phyloP scores from a whole-genome alignment of 179 eudicot genomes.

The Heliamphora pulchella region DNA sequence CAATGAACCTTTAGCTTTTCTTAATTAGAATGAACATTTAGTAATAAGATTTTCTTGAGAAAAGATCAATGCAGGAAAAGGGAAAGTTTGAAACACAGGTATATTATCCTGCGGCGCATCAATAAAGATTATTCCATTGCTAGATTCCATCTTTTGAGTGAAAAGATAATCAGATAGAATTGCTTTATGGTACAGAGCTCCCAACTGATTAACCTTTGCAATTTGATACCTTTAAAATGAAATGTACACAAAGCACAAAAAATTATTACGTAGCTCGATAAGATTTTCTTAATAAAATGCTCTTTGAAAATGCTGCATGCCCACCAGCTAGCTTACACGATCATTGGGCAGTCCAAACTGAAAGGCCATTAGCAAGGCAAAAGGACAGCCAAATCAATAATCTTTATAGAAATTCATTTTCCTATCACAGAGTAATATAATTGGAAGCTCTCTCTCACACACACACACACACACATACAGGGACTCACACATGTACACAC shows the following conservation, averaged over 20 bases:
- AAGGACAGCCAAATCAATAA: constrained; percentile 11
- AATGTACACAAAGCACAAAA: constrained; percentile 22
- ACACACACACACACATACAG: not conserved
- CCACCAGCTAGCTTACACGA: constrained; percentile 17
- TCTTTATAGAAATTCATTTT: not conserved
- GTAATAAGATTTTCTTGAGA: constrained; percentile 8
- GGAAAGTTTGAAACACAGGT: constrained; percentile 7
- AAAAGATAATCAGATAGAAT: constrained; percentile 10
- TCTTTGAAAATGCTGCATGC: constrained; percentile 5
- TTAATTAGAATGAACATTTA: not conserved
- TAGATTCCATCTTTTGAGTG: constrained; percentile 10
- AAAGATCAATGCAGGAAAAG: constrained; percentile 2
- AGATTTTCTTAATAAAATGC: constrained; percentile 15
- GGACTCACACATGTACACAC: too few species aligned
- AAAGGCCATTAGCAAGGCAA: too few species aligned
- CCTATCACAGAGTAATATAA: not conserved
- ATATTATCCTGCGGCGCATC: constrained; percentile 1
- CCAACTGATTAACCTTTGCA: constrained; percentile 9
- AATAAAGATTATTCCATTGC: constrained; percentile 9
- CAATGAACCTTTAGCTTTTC: constrained; percentile 16
- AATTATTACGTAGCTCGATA: constrained; percentile 19
- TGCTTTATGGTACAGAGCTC: constrained; percentile 18
- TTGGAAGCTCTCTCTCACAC: constrained; percentile 15
- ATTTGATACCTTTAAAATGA: too few species aligned
- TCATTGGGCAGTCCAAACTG: too few species aligned